Percentiles rank a stretch among this genome's conserved stretches.
phyloP scores from a whole-genome alignment of 129 eudicot species.

The Sambucus nigra region DNA sequence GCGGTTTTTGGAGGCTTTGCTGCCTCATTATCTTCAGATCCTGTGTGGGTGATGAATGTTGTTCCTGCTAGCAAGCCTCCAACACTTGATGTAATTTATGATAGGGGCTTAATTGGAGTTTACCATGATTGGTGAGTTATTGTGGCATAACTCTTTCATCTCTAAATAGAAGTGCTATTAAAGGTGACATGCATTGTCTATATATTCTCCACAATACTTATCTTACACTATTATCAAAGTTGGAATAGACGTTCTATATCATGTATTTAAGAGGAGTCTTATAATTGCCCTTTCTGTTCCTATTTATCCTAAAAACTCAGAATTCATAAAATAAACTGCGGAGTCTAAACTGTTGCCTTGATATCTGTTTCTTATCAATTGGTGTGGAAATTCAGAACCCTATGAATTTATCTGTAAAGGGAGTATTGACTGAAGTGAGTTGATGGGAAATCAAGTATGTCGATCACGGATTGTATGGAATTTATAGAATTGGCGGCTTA shows the following conservation, averaged over 20 bases:
- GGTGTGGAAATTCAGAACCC: neutral
- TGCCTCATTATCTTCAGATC: slow-evolving; percentile 64
- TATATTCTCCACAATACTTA: too few species aligned
- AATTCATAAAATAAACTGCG: too few species aligned
- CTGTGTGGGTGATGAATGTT: slow-evolving; percentile 97
- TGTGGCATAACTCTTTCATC: neutral
- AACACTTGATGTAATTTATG: slow-evolving; percentile 77
- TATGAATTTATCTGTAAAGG: too few species aligned
- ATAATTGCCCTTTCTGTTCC: too few species aligned
- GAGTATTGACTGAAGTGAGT: neutral
- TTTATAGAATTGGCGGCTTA: too few species aligned
- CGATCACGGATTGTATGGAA: too few species aligned
- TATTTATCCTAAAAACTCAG: too few species aligned
- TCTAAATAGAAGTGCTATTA: neutral
- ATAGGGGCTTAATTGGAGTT: slow-evolving; percentile 84
- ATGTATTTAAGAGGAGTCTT: too few species aligned
- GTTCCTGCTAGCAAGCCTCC: slow-evolving; percentile 71
- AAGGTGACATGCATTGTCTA: neutral
- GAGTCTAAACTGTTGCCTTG: too few species aligned
- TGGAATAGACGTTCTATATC: too few species aligned
- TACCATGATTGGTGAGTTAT: slow-evolving; percentile 88
- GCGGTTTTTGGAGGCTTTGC: slow-evolving; percentile 98
- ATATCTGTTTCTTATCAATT: too few species aligned
- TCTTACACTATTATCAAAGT: too few species aligned
- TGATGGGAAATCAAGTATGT: neutral